Conservation (phyloP, 805 yeast genomes). For the Candida arabinofermentans region DNA sequence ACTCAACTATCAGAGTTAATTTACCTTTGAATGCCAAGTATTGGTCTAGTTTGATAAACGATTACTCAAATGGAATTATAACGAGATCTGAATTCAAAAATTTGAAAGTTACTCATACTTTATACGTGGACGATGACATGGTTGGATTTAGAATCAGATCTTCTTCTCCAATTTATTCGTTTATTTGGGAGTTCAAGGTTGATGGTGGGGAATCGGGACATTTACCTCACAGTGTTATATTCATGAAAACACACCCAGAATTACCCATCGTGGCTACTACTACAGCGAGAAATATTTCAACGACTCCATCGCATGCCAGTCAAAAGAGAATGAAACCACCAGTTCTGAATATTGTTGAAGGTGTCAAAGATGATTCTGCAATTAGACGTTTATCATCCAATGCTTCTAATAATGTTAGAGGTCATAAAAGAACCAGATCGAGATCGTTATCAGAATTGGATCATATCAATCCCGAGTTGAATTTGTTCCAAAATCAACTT, state of each 20-base stretch:
- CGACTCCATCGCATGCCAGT: conserved; percentile 1
- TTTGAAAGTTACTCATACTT: conserved; percentile 26
- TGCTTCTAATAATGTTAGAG: conserved; percentile 10
- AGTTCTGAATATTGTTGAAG: not conserved
- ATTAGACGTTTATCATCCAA: not conserved
- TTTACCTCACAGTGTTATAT: conserved; percentile 24
- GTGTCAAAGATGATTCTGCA: conserved; percentile 1
- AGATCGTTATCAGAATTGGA: conserved; percentile 31
- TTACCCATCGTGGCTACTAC: not conserved
- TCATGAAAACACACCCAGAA: conserved; percentile 5
- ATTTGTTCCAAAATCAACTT: conserved; percentile 12
- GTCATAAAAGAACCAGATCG: conserved; percentile 34
- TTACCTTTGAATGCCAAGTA: conserved; percentile 30
- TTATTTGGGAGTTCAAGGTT: conserved; percentile 30
- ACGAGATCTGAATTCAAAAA: conserved; percentile 17
- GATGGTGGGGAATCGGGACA: conserved; percentile 13
- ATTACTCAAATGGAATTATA: conserved; percentile 29
- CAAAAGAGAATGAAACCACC: conserved; percentile 5
- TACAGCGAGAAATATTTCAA: conserved; percentile 1
- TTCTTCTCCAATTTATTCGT: conserved; percentile 23
- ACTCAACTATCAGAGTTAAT: conserved; percentile 20
- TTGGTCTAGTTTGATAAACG: conserved; percentile 30
- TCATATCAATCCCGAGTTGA: conserved; percentile 9
- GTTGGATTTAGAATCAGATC: conserved; percentile 11
- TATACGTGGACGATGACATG: conserved; percentile 27